Evolutionary conservation across 768 basidiomycete species (phyloP), one percentile per base, ranked within the genome.

Genomic region (Psilocybe cubensis): DNA sequence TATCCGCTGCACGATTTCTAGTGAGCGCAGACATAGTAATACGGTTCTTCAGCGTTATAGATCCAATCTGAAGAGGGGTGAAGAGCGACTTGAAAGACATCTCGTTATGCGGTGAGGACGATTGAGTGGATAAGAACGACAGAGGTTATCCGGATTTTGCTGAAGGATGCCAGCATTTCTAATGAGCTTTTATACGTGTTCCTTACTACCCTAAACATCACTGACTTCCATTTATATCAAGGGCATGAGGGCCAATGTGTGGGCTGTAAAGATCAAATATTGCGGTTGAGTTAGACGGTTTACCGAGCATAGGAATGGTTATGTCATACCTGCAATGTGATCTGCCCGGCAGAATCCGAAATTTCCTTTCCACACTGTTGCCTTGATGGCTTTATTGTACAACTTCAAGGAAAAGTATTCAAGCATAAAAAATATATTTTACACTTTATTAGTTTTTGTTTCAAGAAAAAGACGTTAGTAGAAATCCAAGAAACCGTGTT

Each of bases 1-100:
- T 72, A 10, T 68, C 67, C 12, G 63, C 68, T 7, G 77, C 69
- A 17, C 79, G 73, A 59, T 74, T 76, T 20, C 80, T 68, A 10
- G 77, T 78, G 57, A 80, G 58, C 1, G 77, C 72, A 41, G 74
- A 67, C 72, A 80, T 76, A 54, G 70, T 60, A 42, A 79, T 69
- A 10, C 77, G 65, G 60, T 80, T 80, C 25, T 65, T 65, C 31
- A 79, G 59, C 5, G 67, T 68, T 52, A 71, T 62, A 18, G 66
- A 65, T 8, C 79, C 78, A 4, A 79, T 58, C 35, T 72, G 54
- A 45, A 79, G 59, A 4, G 78, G 73, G 11, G 64, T 50, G 52
- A 76, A 68, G 23, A 76, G 68, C 18, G 66, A 41, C 14, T 60
- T 56, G 31, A 43, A 18, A 5, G 54, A 18, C 61, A 62, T 63